Evolutionary conservation across 345 rosid species (phyloP), one percentile per base, ranked within the genome.

Genomic region (Salix caprea): DNA sequence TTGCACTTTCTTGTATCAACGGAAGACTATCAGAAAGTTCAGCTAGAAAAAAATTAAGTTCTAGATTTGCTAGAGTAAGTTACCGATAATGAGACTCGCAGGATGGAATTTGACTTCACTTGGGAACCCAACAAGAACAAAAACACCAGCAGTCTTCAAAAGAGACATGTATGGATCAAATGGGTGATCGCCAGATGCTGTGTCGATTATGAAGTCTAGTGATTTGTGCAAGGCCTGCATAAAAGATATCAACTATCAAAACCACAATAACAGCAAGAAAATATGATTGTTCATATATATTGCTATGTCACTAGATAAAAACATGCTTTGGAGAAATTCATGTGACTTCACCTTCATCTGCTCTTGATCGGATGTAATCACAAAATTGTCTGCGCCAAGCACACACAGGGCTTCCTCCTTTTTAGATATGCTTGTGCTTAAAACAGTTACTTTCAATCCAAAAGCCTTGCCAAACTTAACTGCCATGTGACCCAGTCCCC

Each of bases 381-480:
- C 90, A 23, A 93, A 91, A 2, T 77, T 84, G 44, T 85, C 81
- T 48, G 93, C 93, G 37, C 90, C 90, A 24, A 93, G 88, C 56
- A 82, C 69, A 73, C 15, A 82, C 85, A 89, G 73, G 60, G 94
- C 93, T 76, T 93, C 97, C 54, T 88, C 92, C 82, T 84, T 89
- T 86, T 91, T 91, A 54, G 89, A 89, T 26, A 77, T 23, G 56
- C 94, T 93, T 24, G 96, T 91, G 86, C 97, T 93, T 30, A 93
- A 82, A 76, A 93, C 91, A 5, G 92, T 91, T 26, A 90, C 93
- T 8, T 65, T 73, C 77, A 89, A 79, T 44, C 96, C 96, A 67
- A 93, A 91, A 76, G 94, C 94, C 83, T 93, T 91, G 26, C 96
- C 97, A 42, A 90, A 92, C 87, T 92, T 92, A 74, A 90, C 91